phyloP scores from a whole-genome alignment of 2,329 filamentous ascomycete species.

The Xylariaceae sp. region DNA sequence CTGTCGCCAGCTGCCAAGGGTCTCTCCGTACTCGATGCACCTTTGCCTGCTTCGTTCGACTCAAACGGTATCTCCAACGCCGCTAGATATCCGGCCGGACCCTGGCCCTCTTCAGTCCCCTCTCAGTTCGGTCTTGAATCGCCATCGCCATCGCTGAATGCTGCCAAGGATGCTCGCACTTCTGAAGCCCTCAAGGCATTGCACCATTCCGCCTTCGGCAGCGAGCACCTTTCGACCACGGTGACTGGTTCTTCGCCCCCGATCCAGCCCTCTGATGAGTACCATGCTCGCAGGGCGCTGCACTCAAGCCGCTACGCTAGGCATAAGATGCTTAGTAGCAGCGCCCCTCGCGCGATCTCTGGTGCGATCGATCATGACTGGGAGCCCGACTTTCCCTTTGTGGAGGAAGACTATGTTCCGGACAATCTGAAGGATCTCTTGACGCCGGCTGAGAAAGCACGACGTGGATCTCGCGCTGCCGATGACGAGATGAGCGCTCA shows the following conservation, averaged over 20 bases:
- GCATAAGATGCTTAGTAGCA: constrained; percentile 63
- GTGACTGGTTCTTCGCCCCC: constrained; percentile 36
- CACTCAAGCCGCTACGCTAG: constrained; percentile 62
- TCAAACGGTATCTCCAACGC: constrained; percentile 92
- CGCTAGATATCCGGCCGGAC: constrained; percentile 69
- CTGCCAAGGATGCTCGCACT: constrained; percentile 54
- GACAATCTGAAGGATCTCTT: constrained; percentile 61
- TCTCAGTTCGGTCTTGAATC: constrained; percentile 87
- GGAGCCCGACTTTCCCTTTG: constrained; percentile 66
- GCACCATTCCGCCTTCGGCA: constrained; percentile 63
- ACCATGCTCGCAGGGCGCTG: constrained; percentile 67
- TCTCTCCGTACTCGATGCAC: constrained; percentile 88
- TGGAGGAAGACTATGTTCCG: constrained; percentile 83
- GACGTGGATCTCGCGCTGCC: constrained; percentile 53
- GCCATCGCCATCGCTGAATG: constrained; percentile 67
- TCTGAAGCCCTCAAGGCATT: constrained; percentile 60
- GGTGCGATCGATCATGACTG: constrained; percentile 60
- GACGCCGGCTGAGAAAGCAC: constrained; percentile 62
- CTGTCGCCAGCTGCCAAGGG: constrained; percentile 70
- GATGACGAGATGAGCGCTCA: constrained; percentile 45
- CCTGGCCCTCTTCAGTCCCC: constrained; percentile 87
- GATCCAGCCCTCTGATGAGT: constrained; percentile 44
- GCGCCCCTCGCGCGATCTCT: constrained; percentile 60
- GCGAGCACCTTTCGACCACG: constrained; percentile 55
- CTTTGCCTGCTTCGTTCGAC: constrained; percentile 90